Percentiles rank a stretch among this genome's conserved stretches.
These are phyloP conservation scores for Crithidia thermophila DNA, from an alignment of 208 protist species.

Conservation along the genomic window DNA sequence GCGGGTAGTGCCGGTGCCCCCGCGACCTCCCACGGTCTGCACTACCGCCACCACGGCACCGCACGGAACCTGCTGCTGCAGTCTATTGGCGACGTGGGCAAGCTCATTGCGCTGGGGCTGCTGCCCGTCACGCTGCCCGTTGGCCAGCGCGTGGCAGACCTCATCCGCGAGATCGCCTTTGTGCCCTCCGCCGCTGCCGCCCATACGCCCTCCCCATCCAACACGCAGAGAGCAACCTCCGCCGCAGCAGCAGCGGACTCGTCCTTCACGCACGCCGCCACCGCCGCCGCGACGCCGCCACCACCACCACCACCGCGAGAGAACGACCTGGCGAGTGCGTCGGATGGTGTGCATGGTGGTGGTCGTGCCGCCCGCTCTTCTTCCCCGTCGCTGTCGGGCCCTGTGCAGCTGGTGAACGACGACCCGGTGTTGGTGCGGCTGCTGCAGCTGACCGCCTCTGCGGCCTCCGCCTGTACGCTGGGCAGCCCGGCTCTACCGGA, in stretches of 20 bases:
- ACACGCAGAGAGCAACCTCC: too few species aligned
- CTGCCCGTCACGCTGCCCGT: slow-evolving; percentile 53
- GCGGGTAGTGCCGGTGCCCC: too few species aligned
- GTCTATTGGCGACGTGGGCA: slow-evolving; percentile 67
- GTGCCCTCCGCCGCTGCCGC: background rate
- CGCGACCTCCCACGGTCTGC: slow-evolving; percentile 1
- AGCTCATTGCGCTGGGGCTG: slow-evolving; percentile 67
- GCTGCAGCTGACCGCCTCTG: slow-evolving; percentile 56
- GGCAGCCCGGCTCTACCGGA: slow-evolving; percentile 43
- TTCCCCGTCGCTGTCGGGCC: background rate
- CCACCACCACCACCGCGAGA: background rate
- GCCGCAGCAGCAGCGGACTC: too few species aligned
- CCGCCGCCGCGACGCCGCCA: too few species aligned
- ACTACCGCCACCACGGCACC: slow-evolving; percentile 33
- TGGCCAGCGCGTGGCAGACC: slow-evolving; percentile 47
- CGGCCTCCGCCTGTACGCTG: slow-evolving; percentile 54
- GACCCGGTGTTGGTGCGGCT: slow-evolving; percentile 65
- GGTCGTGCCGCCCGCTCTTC: background rate
- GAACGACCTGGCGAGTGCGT: background rate
- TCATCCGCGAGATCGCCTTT: slow-evolving; percentile 48
- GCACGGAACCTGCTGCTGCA: slow-evolving; percentile 51
- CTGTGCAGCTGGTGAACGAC: slow-evolving; percentile 36
- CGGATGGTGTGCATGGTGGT: background rate
- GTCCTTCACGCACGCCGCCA: too few species aligned
- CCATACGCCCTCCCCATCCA: background rate